Conservation (phyloP, 73 alveolate species). For the Breviolum minutum region DNA sequence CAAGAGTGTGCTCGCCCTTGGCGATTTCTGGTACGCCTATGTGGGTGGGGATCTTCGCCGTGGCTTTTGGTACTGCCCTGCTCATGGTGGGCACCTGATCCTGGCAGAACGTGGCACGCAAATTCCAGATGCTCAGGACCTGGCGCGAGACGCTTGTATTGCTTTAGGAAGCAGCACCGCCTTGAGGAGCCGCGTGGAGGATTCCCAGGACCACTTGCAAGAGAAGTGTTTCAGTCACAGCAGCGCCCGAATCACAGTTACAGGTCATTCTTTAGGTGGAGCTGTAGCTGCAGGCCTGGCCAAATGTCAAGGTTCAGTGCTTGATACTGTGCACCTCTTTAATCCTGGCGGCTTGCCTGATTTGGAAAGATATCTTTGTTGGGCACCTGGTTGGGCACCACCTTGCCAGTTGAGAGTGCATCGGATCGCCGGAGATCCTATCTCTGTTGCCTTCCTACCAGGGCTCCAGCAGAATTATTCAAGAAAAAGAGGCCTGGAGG, state of each 20-base stretch:
- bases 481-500: slow-evolving; percentile 34
- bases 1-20: neutral
- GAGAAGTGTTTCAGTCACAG: slow-evolving; percentile 24
- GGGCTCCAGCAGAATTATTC: slow-evolving; percentile 14
- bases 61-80: slow-evolving; percentile 82
- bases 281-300: slow-evolving; percentile 72
- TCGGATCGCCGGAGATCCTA: slow-evolving; percentile 40
- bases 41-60: slow-evolving; percentile 68
- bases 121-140: slow-evolving; percentile 26
- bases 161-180: slow-evolving; percentile 33
- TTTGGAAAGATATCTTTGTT: neutral
- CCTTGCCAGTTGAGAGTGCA: slow-evolving; percentile 10
- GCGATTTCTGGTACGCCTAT: slow-evolving; percentile 71
- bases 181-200: slow-evolving; percentile 25
- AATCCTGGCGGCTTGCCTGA: slow-evolving; percentile 84
- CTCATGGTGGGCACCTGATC: slow-evolving; percentile 62
- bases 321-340: slow-evolving; percentile 38
- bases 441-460: slow-evolving; percentile 60
- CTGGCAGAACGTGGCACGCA: slow-evolving; percentile 80
- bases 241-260: slow-evolving; percentile 38
- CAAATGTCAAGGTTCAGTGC: neutral
- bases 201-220: slow-evolving; percentile 12
- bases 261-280: slow-evolving; percentile 86
- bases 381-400: slow-evolving; percentile 16
- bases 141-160: slow-evolving; percentile 42